Percentiles rank a stretch among this genome's conserved stretches.
phyloP scores from a whole-genome alignment of 306 rosid species.

The Quercus rubra region DNA sequence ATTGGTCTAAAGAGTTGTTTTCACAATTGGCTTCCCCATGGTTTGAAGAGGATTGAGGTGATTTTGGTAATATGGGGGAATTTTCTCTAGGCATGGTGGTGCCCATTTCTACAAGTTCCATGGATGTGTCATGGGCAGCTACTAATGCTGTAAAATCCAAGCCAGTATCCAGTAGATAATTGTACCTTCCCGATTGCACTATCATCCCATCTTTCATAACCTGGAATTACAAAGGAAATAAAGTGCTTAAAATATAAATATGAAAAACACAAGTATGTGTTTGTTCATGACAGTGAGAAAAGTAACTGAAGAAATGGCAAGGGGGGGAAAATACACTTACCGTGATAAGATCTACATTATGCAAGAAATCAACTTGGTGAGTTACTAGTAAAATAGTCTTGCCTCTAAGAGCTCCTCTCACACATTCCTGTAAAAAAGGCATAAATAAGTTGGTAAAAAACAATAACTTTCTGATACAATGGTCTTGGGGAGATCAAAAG shows the following conservation, averaged over 20 bases:
- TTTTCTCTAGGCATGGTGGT: slow-evolving; percentile 30
- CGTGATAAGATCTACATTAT: slow-evolving; percentile 76
- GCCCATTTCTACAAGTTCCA: slow-evolving; percentile 87
- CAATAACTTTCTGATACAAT: neutral
- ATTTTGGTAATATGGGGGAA: slow-evolving; percentile 31
- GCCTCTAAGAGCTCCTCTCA: slow-evolving; percentile 70
- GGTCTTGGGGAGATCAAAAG: neutral
- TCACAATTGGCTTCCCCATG: slow-evolving; percentile 48
- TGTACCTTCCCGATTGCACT: slow-evolving; percentile 79
- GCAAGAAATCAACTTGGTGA: slow-evolving; percentile 98
- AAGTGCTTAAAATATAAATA: neutral
- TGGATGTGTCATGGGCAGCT: slow-evolving; percentile 85
- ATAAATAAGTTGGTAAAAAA: neutral
- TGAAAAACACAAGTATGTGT: neutral
- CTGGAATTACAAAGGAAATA: slow-evolving; percentile 30
- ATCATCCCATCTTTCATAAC: slow-evolving; percentile 88
- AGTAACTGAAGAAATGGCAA: neutral
- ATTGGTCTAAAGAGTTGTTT: slow-evolving; percentile 46
- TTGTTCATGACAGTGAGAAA: neutral
- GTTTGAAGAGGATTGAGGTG: slow-evolving; percentile 32
- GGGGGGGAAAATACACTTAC: slow-evolving; percentile 34
- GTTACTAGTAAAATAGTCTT: slow-evolving; percentile 87
- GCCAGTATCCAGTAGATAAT: slow-evolving; percentile 54
- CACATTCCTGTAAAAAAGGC: slow-evolving; percentile 70
- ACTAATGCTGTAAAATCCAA: slow-evolving; percentile 78